phyloP scores from a whole-genome alignment of 306 rosid species.

The Macrotyloma uniflorum region DNA sequence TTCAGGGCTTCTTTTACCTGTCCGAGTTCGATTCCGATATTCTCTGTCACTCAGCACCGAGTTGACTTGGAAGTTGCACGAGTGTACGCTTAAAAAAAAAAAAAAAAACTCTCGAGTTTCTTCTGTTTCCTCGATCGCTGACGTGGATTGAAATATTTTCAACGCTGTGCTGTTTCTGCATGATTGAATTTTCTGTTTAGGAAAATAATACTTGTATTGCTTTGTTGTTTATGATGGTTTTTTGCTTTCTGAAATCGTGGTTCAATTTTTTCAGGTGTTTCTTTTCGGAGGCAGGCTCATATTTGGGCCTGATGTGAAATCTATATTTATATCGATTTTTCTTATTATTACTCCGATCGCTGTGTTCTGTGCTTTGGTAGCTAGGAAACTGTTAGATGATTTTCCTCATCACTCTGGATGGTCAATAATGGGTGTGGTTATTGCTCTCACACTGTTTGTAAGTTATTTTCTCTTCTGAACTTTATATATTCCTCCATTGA shows the following conservation, averaged over 20 bases:
- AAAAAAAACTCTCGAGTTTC: not conserved
- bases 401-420: conserved; percentile 63
- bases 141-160: not conserved
- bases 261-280: conserved; percentile 64
- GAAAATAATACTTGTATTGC: too few relatives aligned
- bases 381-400: conserved; percentile 64
- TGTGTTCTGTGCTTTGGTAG: conserved; percentile 74
- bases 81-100: not conserved
- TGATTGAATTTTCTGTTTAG: not conserved
- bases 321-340: conserved; percentile 65
- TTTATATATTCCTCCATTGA: not conserved
- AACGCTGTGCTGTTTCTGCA: not conserved
- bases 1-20: not conserved
- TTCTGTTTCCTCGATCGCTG: not conserved
- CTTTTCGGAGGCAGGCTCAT: conserved; percentile 82
- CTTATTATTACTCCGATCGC: conserved; percentile 75
- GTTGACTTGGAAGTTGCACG: not conserved
- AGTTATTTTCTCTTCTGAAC: conserved; percentile 38
- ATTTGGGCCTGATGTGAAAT: conserved; percentile 93
- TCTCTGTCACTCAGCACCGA: not conserved
- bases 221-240: too few relatives aligned
- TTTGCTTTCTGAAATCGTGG: not conserved
- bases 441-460: conserved; percentile 67
- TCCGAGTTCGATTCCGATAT: not conserved
- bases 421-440: conserved; percentile 61